Base-by-base conservation (phyloP, 768 basidiomycete genomes). In the Obba rivulosa region DNA sequence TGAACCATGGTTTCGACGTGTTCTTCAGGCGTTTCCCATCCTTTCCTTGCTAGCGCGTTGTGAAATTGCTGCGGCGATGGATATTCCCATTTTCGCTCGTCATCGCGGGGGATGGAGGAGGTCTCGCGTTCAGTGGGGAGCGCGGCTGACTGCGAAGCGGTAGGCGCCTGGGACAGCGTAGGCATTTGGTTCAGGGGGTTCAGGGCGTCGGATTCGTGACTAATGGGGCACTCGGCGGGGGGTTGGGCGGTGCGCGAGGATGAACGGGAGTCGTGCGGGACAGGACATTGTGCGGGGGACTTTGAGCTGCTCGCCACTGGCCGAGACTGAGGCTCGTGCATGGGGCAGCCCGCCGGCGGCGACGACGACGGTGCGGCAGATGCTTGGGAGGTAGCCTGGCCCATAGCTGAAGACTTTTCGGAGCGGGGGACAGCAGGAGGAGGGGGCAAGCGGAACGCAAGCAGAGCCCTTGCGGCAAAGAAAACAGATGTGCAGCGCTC, bases 51-150 rank as follows among this genome's bases (percentile, higher is more conserved):
- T 13, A 99, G 76, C 0, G 95, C 95, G 66, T 98, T 98, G 66
- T 97, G 94, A 63, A 98, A 97, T 65, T 97, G 94, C 66, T 98
- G 95, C 9, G 94, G 92, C 2, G 87, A 92, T 2, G 95, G 95
- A 67, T 98, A 98, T 63, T 96, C 93, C 95, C 95, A 97, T 40
- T 73, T 77, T 10, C 61, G 65, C 1, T 66, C 62, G 3, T 60
- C 57, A 48, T 81, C 71, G 43, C 93, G 83, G 4, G 92, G 92
- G 61, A 99, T 99, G 2, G 92, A 85, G 0, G 92, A 95, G 43
- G 76, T 74, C 4, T 77, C 82, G 53, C 95, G 81, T 16, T 80
- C 73, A 0, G 81, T 85, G 3, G 93, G 87, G 17, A 98, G 76
- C 34, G 72, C 68, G 1, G 72, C 53, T 2, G 66, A 62, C 63